Base-by-base conservation (phyloP, 257 asterid genomes). In the Euphrasia confusa region DNA sequence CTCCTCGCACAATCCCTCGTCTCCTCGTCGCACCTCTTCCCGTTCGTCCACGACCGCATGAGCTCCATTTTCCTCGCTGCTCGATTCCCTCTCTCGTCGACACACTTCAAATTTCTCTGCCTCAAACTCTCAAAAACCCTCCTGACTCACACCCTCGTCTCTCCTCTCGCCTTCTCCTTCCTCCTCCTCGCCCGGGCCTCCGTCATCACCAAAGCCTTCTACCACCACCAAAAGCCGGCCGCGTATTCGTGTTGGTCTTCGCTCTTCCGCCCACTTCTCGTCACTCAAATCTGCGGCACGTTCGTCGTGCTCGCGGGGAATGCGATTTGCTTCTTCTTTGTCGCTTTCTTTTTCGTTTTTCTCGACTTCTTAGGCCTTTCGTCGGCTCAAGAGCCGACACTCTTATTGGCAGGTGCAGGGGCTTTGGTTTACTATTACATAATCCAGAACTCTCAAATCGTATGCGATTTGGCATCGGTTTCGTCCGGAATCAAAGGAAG, bases 51-150 rank as follows among this genome's bases (percentile, higher is more conserved):
- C 0, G 58, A 21, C 27, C 83, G 93, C 4, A 14, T 89, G 3
- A 69, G 54, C 40, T 63, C 85, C 6, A 67, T 92, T 30, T 86
- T 85, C 26, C 78, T 77, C 4, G 90, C 97, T 0, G 86, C 93
- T 0, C 93, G 95, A 2, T 75, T 86, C 56, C 95, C 95, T 0
- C 66, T 68, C 7, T 81, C 93, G 0, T 84, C 89, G 2, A 69
- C 58, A 0, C 73, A 88, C 10, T 72, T 83, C 66, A 13, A 71
- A 30, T 12, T 83, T 48, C 74, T 89, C 30, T 73, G 62, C 58
- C 77, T 81, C 61, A 92, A 81, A 69, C 84, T 92, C 60, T 83
- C 97, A 3, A 90, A 86, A 26, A 86, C 81, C 27, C 42, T 74
- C 45, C 53, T 69, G 39, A 60, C 77, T 18, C 72, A 42, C 35